These are phyloP conservation scores for Claviceps arundinis DNA, from an alignment of 2,329 filamentous ascomycete species.

Conservation along the genomic window DNA sequence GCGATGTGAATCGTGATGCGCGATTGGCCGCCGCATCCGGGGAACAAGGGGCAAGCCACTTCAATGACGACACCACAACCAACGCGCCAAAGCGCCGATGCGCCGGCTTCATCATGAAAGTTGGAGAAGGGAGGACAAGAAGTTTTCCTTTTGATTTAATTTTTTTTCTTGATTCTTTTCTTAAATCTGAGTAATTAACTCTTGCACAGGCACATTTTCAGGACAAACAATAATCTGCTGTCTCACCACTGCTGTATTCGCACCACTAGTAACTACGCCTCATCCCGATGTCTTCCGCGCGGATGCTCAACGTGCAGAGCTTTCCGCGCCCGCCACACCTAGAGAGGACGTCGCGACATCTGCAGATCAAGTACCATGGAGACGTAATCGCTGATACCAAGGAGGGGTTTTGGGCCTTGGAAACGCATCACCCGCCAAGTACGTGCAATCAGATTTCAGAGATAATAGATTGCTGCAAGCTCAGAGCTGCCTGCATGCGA, in stretches of 20 bases:
- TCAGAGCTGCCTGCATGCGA: no score
- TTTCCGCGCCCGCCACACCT: slow-evolving; percentile 46
- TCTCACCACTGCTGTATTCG: background rate
- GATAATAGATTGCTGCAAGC: no score
- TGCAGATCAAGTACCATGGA: slow-evolving; percentile 43
- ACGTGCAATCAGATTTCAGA: slow-evolving; percentile 9
- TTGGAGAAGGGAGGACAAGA: background rate
- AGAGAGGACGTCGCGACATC: slow-evolving; percentile 38
- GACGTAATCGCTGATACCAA: slow-evolving; percentile 43
- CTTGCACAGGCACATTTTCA: background rate
- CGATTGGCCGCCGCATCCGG: background rate
- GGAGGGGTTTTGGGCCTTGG: slow-evolving; percentile 47
- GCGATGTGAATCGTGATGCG: background rate
- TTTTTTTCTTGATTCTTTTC: background rate
- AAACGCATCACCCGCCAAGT: slow-evolving; percentile 51
- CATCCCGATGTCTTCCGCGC: slow-evolving; percentile 17
- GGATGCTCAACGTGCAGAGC: slow-evolving; percentile 39
- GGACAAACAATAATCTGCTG: background rate
- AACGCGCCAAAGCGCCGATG: background rate
- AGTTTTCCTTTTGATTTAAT: background rate
- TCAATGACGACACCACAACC: background rate
- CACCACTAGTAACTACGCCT: background rate
- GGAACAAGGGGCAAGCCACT: no score
- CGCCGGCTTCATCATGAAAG: background rate
- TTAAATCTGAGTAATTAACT: no score